Evolutionary conservation across 768 basidiomycete genomes (phyloP).

Genomic region (Coprinellus aureogranulatus): DNA sequence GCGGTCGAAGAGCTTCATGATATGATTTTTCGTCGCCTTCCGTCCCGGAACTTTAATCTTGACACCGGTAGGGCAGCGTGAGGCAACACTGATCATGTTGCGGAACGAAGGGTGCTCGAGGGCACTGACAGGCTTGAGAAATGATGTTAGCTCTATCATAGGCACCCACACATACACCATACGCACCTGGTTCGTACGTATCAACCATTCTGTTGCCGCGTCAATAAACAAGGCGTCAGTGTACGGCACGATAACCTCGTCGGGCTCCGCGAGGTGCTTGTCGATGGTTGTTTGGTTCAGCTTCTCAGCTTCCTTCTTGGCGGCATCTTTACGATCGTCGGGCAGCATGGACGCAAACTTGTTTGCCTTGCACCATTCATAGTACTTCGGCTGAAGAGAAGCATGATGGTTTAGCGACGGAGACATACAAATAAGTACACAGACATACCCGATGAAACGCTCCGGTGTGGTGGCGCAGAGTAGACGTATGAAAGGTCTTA

Average conservation of each 20-base stretch:
- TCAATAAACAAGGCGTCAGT: constrained; percentile 24
- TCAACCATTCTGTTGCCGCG: constrained; percentile 35
- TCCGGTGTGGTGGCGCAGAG: constrained; percentile 13
- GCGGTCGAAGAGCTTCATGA: constrained; percentile 28
- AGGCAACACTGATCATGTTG: constrained; percentile 35
- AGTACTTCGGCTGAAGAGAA: constrained; percentile 20
- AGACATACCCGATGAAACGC: constrained; percentile 10
- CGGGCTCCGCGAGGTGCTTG: constrained; percentile 17
- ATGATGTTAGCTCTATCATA: background rate
- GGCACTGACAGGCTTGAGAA: constrained; percentile 26
- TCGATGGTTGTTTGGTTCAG: constrained; percentile 21
- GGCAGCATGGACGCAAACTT: constrained; percentile 30
- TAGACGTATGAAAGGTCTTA: constrained; percentile 2
- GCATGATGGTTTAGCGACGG: background rate
- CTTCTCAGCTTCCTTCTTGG: background rate
- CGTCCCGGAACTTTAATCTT: constrained; percentile 32
- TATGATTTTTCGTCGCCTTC: constrained; percentile 22
- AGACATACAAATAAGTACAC: background rate
- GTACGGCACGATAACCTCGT: constrained; percentile 23
- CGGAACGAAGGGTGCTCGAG: constrained; percentile 35
- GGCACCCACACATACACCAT: background rate
- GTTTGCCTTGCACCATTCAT: constrained; percentile 23
- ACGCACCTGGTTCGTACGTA: constrained; percentile 37
- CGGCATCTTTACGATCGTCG: constrained; percentile 12
- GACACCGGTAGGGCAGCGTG: constrained; percentile 34